Base-by-base conservation (phyloP, 2,329 filamentous ascomycete species). In the Aspergillus felis region DNA sequence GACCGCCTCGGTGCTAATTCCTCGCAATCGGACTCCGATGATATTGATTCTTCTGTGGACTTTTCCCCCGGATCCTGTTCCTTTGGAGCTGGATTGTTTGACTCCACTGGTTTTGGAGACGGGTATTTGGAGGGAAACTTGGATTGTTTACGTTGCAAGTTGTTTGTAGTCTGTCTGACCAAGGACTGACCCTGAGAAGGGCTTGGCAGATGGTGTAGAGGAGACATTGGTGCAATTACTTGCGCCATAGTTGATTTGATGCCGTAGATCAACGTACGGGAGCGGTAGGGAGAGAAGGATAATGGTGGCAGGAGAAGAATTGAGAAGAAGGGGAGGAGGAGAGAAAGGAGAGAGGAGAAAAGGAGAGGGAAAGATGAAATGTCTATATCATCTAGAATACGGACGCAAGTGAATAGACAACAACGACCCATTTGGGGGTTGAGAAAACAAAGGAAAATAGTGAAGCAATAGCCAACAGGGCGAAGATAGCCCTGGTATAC, bases 321-420 rank as follows among this genome's bases (percentile, higher is more conserved):
- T 47, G 52, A 58, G 47, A 57, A 56, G 47, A 52, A 50, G 57
- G 53, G 50, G 54, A 54, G 53, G 47, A 50, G 53, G 56, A 49
- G 55, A 56, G 38, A 50, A 22, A 61, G 56, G 57, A 54, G 57
- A 53, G 54, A 62, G 51, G 44, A 47, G 47, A 53, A 63, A 59
- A 63, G 35, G 47, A 57, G 60, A 35, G 44, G 50, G 56, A 53
- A n/a, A 51, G 38, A n/a, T 22, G 28, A 47, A 51, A 41, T 25
- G 47, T 17, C 25, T 47, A 47, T 24, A 47, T 24, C 44, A 47
- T 47, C 44, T 24, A 24, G 44, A 47, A 24, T 14, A 47, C 5
- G 8, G 44, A 47, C 22, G 22, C 22, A 14, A 47, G 44, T 47
- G 44, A 47, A 47, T 17, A 24, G 20, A 24, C 24, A 14, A 25